phyloP scores from a whole-genome alignment of 345 rosid species.

The Bruguiera parviflora region DNA sequence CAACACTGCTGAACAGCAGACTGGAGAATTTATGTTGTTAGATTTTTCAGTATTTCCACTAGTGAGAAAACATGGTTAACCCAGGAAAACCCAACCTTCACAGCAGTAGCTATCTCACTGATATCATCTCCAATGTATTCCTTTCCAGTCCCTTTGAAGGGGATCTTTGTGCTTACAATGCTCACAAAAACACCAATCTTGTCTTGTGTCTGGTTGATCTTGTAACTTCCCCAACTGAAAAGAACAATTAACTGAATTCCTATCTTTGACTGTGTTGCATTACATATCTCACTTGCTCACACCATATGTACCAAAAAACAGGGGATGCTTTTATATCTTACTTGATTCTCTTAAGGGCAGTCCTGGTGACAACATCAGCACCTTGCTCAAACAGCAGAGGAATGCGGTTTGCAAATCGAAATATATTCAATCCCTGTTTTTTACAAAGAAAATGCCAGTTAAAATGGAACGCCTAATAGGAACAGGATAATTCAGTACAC shows the following conservation, averaged over 20 bases:
- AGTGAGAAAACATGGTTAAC: background rate
- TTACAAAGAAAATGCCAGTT: slow-evolving; percentile 3
- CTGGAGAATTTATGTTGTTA: slow-evolving; percentile 39
- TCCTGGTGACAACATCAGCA: slow-evolving; percentile 94
- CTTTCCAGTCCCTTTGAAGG: slow-evolving; percentile 96
- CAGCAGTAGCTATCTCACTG: slow-evolving; percentile 85
- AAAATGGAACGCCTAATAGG: background rate
- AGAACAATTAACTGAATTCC: background rate
- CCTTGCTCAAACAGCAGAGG: slow-evolving; percentile 99
- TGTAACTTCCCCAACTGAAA: slow-evolving; percentile 87
- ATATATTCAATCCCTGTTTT: slow-evolving; percentile 79
- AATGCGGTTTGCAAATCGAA: slow-evolving; percentile 92
- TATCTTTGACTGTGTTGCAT: background rate
- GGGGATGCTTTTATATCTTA: slow-evolving; percentile 29
- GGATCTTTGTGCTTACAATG: slow-evolving; percentile 93
- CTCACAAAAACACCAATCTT: slow-evolving; percentile 92
- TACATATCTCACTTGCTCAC: background rate
- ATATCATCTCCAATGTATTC: slow-evolving; percentile 98
- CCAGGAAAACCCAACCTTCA: slow-evolving; percentile 49
- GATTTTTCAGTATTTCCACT: slow-evolving; percentile 6
- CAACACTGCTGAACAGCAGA: slow-evolving; percentile 93
- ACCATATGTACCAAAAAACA: background rate
- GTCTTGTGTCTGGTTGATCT: slow-evolving; percentile 88
- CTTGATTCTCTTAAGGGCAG: slow-evolving; percentile 90
- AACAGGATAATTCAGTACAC: background rate